Evolutionary conservation across 306 rosid genomes (phyloP).

Genomic region (Cucurbita pepo): DNA sequence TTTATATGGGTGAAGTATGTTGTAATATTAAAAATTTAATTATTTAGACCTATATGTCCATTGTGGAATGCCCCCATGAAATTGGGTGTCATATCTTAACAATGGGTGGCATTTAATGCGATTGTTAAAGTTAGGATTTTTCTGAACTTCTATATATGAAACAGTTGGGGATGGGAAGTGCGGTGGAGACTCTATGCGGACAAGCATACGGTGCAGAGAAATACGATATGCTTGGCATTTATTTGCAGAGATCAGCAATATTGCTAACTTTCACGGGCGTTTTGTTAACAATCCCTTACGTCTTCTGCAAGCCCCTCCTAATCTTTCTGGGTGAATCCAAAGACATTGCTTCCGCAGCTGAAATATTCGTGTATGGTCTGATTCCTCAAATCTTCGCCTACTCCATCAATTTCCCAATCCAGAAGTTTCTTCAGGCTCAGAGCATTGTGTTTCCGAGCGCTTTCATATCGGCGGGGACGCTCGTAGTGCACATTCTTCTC

Average conservation of each 20-base stretch:
- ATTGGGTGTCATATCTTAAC: too few relatives aligned
- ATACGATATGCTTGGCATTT: constrained; percentile 49
- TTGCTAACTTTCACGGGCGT: constrained; percentile 33
- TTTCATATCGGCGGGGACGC: neutral
- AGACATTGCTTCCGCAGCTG: neutral
- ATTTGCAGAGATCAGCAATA: constrained; percentile 45
- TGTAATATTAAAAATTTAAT: too few relatives aligned
- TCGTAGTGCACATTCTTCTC: neutral
- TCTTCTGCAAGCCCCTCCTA: constrained; percentile 29
- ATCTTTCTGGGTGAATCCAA: neutral
- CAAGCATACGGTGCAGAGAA: constrained; percentile 56
- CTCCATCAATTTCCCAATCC: neutral
- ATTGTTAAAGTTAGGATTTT: too few relatives aligned
- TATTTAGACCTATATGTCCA: too few relatives aligned
- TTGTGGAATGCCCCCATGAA: too few relatives aligned
- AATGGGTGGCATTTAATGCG: too few relatives aligned
- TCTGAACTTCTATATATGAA: too few relatives aligned
- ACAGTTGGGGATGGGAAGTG: constrained; percentile 83
- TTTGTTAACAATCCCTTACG: constrained; percentile 23
- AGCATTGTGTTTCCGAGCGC: neutral
- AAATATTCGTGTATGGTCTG: neutral
- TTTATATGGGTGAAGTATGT: too few relatives aligned
- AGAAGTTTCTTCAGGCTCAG: neutral
- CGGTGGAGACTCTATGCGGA: constrained; percentile 70
- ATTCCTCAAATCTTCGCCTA: neutral